phyloP scores from a whole-genome alignment of 106 monocot genomes.

The Phalaenopsis aphrodite region DNA sequence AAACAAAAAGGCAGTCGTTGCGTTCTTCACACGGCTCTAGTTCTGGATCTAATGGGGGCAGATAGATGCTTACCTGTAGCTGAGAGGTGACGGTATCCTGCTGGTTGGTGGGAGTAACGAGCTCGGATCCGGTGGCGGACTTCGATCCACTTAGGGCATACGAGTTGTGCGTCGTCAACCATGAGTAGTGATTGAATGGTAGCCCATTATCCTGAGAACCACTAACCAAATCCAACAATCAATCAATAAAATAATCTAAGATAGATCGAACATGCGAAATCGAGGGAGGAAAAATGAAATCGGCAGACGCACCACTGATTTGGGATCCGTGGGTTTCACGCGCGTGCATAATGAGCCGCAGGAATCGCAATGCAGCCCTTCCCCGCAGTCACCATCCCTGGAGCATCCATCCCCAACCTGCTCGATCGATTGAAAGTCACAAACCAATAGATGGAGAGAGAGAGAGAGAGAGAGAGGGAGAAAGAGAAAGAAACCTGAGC shows the following conservation, averaged over 20 bases:
- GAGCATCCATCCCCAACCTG: constrained; percentile 46
- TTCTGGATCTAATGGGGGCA: neutral
- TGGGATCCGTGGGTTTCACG: constrained; percentile 35
- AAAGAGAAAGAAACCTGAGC: neutral
- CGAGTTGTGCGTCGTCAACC: constrained; percentile 93
- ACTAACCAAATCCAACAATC: neutral
- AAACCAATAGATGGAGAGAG: constrained; percentile 5
- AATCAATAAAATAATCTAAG: neutral
- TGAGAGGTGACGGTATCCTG: constrained; percentile 54
- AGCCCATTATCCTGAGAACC: constrained; percentile 26
- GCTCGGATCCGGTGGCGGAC: constrained; percentile 21
- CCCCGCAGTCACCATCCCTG: constrained; percentile 27
- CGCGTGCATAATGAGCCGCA: constrained; percentile 41
- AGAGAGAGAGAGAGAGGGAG: constrained; percentile 9
- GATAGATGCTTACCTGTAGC: constrained; percentile 36
- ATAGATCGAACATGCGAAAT: neutral
- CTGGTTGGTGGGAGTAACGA: constrained; percentile 50
- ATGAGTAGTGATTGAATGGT: constrained; percentile 74
- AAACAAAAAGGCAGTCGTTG: no score
- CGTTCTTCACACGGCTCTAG: no score
- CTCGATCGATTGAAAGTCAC: neutral
- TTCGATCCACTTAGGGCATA: constrained; percentile 28
- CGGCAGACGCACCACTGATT: constrained; percentile 22
- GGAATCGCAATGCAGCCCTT: constrained; percentile 47
- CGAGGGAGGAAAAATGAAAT: neutral